Percentiles rank a stretch among this genome's conserved stretches.
Evolutionary conservation across 2,329 filamentous ascomycete genomes (phyloP).

Genomic region (Capronia coronata): DNA sequence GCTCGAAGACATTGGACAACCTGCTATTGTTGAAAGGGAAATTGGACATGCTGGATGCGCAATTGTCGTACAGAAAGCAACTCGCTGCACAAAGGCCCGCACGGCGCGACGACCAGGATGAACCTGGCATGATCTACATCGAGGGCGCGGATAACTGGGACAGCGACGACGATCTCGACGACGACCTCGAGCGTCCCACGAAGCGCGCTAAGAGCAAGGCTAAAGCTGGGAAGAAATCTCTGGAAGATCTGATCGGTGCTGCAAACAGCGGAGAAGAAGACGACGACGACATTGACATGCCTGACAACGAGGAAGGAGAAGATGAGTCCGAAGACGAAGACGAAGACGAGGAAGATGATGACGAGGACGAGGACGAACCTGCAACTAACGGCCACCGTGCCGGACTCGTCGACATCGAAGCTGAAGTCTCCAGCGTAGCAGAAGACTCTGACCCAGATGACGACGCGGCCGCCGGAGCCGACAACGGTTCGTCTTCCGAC

Average conservation of each 20-base stretch:
- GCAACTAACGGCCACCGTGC: slow-evolving; percentile 40
- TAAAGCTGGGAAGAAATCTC: slow-evolving; percentile 29
- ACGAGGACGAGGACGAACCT: slow-evolving; percentile 40
- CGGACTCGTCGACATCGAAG: slow-evolving; percentile 28
- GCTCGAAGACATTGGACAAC: slow-evolving; percentile 72
- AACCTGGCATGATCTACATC: slow-evolving; percentile 62
- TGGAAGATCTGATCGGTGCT: slow-evolving; percentile 23
- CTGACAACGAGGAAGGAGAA: slow-evolving; percentile 42
- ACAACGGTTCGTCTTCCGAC: slow-evolving; percentile 5
- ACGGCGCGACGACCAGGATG: slow-evolving; percentile 57
- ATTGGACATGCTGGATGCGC: slow-evolving; percentile 85
- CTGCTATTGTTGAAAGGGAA: slow-evolving; percentile 88
- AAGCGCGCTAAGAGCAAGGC: slow-evolving; percentile 7
- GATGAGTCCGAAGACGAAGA: slow-evolving; percentile 35
- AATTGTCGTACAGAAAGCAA: slow-evolving; percentile 71
- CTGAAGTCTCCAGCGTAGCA: slow-evolving; percentile 27
- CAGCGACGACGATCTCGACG: slow-evolving; percentile 38
- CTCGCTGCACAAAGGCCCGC: slow-evolving; percentile 48
- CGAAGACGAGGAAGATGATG: slow-evolving; percentile 50
- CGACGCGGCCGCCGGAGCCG: slow-evolving; percentile 30
- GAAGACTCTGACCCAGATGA: slow-evolving; percentile 23
- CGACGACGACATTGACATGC: slow-evolving; percentile 43
- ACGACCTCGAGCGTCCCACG: slow-evolving; percentile 18
- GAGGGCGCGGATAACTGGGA: slow-evolving; percentile 59
- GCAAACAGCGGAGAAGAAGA: slow-evolving; percentile 21